Evolutionary conservation across 129 eudicot genomes (phyloP), one percentile per base, ranked within the genome.

Genomic region (Silybum marianum): DNA sequence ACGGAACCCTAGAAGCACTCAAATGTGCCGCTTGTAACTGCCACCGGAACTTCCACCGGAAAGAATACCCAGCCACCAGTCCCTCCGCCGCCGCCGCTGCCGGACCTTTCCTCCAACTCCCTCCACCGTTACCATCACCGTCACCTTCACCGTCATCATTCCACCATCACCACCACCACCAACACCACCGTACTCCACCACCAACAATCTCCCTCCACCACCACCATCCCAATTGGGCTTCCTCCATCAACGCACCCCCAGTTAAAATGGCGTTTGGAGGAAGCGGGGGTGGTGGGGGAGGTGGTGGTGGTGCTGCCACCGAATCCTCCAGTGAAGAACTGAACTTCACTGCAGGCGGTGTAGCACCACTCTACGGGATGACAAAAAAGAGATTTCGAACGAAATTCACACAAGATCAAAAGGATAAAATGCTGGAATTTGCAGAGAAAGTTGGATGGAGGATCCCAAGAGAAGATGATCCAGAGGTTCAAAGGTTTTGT

Each of bases 41-140:
- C 82, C 99, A 95, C 97, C 91, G 99, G 26, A 95, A 95, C 81
- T 95, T 95, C 88, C 99, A 95, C 90, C 91, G 97, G 7, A 94
- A 89, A 51, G 97, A 94, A 63, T 80, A 78, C 38, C 82, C 83
- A 13, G 46, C 81, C 76, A 74, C 69, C 74, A 78, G 79, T 70
- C 79, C 79, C 12, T 5, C 42, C 9, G 42, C 42, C 2, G 36
- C 63, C 19, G 18, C 58, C 19, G 60, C 86, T 3, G 80, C 85
- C 26, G 78, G 87, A 13, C 95, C 89, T 71, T 92, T 88, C 28
- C 91, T 86, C 14, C 98, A 85, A n/a, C 91, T 89, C 25, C 93
- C 97, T 0, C 90, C 92, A 2, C 90, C 90, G 13, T 73, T 90
- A 32, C 89, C 91, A 0, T 89, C 93, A 0, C 94, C 94, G 3